phyloP scores from a whole-genome alignment of 345 rosid genomes.

The Hypericum androsaemum region DNA sequence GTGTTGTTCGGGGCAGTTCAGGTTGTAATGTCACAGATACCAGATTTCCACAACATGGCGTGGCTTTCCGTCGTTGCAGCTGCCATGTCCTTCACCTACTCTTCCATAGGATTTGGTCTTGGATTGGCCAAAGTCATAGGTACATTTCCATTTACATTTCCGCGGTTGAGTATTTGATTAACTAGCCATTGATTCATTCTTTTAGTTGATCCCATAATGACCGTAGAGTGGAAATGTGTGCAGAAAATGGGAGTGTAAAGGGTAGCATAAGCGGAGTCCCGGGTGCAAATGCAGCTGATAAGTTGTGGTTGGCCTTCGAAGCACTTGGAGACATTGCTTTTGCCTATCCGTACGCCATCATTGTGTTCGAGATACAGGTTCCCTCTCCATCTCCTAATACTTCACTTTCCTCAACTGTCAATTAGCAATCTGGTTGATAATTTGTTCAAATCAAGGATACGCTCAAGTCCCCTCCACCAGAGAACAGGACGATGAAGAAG shows the following conservation, averaged over 20 bases:
- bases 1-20: slow-evolving; percentile 21
- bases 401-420: slow-evolving; percentile 19
- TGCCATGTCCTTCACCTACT: slow-evolving; percentile 28
- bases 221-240: background rate
- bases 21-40: slow-evolving; percentile 26
- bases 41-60: slow-evolving; percentile 23
- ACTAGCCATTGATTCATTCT: background rate
- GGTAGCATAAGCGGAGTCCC: slow-evolving; percentile 48
- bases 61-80: slow-evolving; percentile 32
- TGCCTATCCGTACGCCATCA: slow-evolving; percentile 46
- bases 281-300: slow-evolving; percentile 20
- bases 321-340: slow-evolving; percentile 60
- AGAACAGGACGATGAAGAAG: slow-evolving; percentile 32
- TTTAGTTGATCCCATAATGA: background rate
- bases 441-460: slow-evolving; percentile 36
- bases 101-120: slow-evolving; percentile 24
- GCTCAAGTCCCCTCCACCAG: slow-evolving; percentile 29
- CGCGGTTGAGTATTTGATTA: background rate
- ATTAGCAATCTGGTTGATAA: slow-evolving; percentile 34
- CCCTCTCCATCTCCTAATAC: background rate
- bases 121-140: slow-evolving; percentile 25
- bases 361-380: slow-evolving; percentile 63
- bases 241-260: slow-evolving; percentile 31
- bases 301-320: slow-evolving; percentile 37
- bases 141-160: background rate